Evolutionary conservation across 495 filamentous ascomycete species (phyloP).

Genomic region (Hyaloscypha bicolor): DNA sequence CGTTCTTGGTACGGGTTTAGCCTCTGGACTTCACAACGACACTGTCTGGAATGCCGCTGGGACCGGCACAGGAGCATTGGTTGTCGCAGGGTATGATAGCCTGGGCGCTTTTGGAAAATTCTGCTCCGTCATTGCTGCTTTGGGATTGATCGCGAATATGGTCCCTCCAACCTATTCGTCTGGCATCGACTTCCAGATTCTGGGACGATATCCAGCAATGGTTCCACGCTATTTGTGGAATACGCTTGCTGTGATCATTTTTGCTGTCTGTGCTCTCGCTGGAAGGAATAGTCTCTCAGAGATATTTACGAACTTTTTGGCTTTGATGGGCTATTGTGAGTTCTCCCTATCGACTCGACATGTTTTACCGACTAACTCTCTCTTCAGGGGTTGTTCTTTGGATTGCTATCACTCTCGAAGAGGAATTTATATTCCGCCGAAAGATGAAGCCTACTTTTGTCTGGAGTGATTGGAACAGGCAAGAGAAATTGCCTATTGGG

Average conservation of each 20-base stretch:
- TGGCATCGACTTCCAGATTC: conserved; percentile 69
- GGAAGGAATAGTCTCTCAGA: conserved; percentile 61
- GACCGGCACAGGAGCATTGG: conserved; percentile 62
- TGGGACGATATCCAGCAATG: conserved; percentile 56
- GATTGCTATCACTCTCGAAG: conserved; percentile 64
- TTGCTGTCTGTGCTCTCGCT: conserved; percentile 64
- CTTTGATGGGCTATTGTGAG: conserved; percentile 66
- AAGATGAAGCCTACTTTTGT: conserved; percentile 46
- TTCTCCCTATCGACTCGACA: not conserved
- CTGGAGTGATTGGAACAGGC: conserved; percentile 64
- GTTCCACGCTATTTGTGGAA: conserved; percentile 68
- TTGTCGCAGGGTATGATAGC: conserved; percentile 64
- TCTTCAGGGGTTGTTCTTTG: conserved; percentile 63
- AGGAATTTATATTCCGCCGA: conserved; percentile 64
- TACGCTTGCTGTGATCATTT: conserved; percentile 59
- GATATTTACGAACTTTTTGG: conserved; percentile 73
- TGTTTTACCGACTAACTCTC: not conserved
- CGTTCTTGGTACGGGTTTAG: conserved; percentile 73
- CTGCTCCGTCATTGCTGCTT: conserved; percentile 68
- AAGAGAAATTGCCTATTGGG: conserved; percentile 60
- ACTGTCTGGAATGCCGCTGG: conserved; percentile 56
- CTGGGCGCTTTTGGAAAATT: conserved; percentile 72
- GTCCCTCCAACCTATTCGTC: conserved; percentile 70
- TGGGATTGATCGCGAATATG: conserved; percentile 73
- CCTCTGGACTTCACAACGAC: conserved; percentile 56